These are phyloP conservation scores for Jackrogersella multiformis DNA, from an alignment of 495 filamentous ascomycete species.

Conservation along the genomic window DNA sequence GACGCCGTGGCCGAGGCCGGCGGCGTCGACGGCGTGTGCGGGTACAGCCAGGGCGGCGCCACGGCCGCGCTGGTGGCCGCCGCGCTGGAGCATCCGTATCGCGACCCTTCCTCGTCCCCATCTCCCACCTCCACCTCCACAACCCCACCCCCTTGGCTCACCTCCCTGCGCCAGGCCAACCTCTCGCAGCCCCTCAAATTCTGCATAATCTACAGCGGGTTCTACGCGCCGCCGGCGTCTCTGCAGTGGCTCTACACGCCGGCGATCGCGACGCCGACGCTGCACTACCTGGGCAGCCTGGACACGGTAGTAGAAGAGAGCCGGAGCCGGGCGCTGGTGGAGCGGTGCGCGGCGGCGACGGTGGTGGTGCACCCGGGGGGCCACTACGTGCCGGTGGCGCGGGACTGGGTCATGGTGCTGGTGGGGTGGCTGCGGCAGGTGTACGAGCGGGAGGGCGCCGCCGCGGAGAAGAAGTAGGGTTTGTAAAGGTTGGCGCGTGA, in stretches of 20 bases:
- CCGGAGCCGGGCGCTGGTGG: constrained; percentile 70
- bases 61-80: constrained; percentile 68
- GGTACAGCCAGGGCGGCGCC: constrained; percentile 77
- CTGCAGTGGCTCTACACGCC: constrained; percentile 81
- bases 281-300: constrained; percentile 84
- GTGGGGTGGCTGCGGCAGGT: constrained; percentile 77
- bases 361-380: constrained; percentile 90
- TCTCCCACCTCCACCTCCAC: too few relatives aligned
- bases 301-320: constrained; percentile 89
- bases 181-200: constrained; percentile 75
- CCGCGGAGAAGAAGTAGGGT: constrained; percentile 58
- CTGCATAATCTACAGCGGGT: constrained; percentile 81
- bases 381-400: constrained; percentile 86
- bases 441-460: constrained; percentile 54
- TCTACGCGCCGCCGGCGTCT: constrained; percentile 68
- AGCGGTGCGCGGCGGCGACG: constrained; percentile 68
- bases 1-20: constrained; percentile 64
- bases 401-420: constrained; percentile 78
- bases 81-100: constrained; percentile 66
- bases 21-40: constrained; percentile 76
- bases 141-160: constrained; percentile 48
- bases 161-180: constrained; percentile 54
- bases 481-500: constrained; percentile 67
- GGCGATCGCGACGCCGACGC: constrained; percentile 74
- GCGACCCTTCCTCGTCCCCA: background rate